These are phyloP conservation scores for Populus deltoides DNA, from an alignment of 345 rosid species.

Conservation along the genomic window DNA sequence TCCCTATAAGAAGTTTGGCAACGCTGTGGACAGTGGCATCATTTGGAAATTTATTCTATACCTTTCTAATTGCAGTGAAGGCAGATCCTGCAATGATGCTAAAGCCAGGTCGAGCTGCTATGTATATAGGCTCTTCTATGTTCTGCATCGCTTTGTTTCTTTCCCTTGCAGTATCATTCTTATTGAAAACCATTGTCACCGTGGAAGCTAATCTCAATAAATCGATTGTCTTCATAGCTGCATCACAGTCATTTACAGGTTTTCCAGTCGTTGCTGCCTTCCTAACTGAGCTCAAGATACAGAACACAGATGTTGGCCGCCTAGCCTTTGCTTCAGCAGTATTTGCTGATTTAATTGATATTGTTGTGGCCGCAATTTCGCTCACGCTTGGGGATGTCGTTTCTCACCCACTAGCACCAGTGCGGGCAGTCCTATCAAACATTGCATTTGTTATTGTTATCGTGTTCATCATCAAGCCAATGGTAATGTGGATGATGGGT, in stretches of 20 bases:
- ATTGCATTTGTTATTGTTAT: background rate
- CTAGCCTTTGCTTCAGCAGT: conserved; percentile 2
- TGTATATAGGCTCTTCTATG: background rate
- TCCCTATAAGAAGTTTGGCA: background rate
- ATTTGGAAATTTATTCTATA: conserved; percentile 11
- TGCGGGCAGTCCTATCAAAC: background rate
- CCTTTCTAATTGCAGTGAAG: conserved; percentile 3
- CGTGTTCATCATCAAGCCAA: background rate
- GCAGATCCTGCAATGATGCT: conserved; percentile 5
- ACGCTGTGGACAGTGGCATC: conserved; percentile 2
- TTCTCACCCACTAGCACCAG: background rate
- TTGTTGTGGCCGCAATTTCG: background rate
- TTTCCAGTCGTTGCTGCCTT: background rate
- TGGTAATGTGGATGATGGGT: background rate
- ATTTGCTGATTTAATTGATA: background rate
- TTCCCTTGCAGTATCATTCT: background rate
- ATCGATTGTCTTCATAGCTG: background rate
- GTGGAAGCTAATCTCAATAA: background rate
- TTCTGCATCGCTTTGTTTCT: background rate
- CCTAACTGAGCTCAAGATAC: conserved; percentile 6
- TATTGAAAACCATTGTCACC: background rate
- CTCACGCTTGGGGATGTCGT: background rate
- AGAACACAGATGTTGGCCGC: conserved; percentile 15
- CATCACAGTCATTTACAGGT: conserved; percentile 8
- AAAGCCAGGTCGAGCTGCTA: background rate